These are phyloP conservation scores for Aspergillaceae sp. DNA, from an alignment of 2,329 filamentous ascomycete genomes.

Conservation along the genomic window DNA sequence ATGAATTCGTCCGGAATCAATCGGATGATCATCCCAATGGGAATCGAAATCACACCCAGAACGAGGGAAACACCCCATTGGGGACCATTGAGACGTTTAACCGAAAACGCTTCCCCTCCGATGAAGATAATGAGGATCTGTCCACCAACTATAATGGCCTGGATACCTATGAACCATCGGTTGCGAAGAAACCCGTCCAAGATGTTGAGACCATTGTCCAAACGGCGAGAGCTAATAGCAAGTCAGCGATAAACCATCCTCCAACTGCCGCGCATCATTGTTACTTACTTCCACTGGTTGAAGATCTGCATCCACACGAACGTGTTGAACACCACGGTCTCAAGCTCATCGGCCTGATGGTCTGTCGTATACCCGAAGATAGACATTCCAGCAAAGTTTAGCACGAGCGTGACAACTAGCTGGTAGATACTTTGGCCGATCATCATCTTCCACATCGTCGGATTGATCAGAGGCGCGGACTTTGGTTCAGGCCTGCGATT, in stretches of 20 bases:
- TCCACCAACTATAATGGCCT: slow-evolving; percentile 58
- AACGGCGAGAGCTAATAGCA: slow-evolving; percentile 26
- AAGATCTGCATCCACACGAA: slow-evolving; percentile 42
- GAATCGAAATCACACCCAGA: slow-evolving; percentile 59
- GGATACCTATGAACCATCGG: slow-evolving; percentile 50
- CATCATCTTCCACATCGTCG: slow-evolving; percentile 42
- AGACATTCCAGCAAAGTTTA: slow-evolving; percentile 38
- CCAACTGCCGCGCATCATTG: not conserved
- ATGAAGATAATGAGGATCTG: slow-evolving; percentile 66
- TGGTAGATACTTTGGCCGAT: slow-evolving; percentile 38
- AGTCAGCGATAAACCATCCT: not conserved
- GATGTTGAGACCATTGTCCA: slow-evolving; percentile 38
- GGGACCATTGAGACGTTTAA: slow-evolving; percentile 50
- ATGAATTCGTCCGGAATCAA: slow-evolving; percentile 53
- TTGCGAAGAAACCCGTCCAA: slow-evolving; percentile 37
- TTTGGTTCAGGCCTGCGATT: slow-evolving; percentile 44
- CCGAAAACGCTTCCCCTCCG: slow-evolving; percentile 59
- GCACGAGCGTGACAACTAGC: slow-evolving; percentile 32
- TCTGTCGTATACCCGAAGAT: slow-evolving; percentile 23
- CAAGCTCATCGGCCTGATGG: slow-evolving; percentile 17
- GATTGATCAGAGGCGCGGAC: slow-evolving; percentile 37
- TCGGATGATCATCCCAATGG: slow-evolving; percentile 53
- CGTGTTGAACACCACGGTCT: slow-evolving; percentile 38
- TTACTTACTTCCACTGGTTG: slow-evolving; percentile 41
- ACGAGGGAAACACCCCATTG: slow-evolving; percentile 65